Base-by-base conservation (phyloP, 306 rosid species). In the Luffa acutangula region DNA sequence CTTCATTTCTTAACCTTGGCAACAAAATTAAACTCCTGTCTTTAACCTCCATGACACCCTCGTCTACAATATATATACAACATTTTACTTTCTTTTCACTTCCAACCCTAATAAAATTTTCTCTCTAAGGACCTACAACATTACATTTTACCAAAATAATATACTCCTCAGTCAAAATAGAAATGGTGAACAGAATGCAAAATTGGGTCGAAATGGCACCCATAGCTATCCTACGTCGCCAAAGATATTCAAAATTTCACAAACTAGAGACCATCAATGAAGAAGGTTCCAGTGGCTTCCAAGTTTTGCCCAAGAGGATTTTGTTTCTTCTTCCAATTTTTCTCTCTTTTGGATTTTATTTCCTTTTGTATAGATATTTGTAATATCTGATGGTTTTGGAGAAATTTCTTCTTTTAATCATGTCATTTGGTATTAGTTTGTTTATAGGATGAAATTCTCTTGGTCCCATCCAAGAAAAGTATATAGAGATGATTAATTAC, bases 211-310 rank as follows among this genome's bases (percentile, higher is more conserved):
- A 90, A 80, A 86, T 86, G 39, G 92, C 91, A 62, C 97, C 96
- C 0, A 62, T 88, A 25, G 76, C 81, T 2, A 49, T 86, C 53
- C 51, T 83, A 75, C 72, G 81, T n/a, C 87, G 51, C 31, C 42
- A 79, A 42, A 91, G 21, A 71, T 80, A 52, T 20, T 79, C 52
- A 5, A 46, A 41, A 11, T 80, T 75, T 49, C 81, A 91, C 25
- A 87, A 65, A 36, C 83, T 90, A 87, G 96, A 89, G 75, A 86
- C 93, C 3, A 89, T 92, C 77, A 80, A 52, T 6, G 97, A 92
- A 71, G 97, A 67, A 92, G 83, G 79, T 5, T 56, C 79, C 2
- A 80, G 34, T 1, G 4, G 36, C 33, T 60, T 62, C 34, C 31
- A 78, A n/a, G 21, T 21, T 57, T 41, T 62, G 17, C 33, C 72